Percentiles rank a stretch among this genome's conserved stretches.
Evolutionary conservation across 805 yeast species (phyloP).

Genomic region (Yarrowia deformans): DNA sequence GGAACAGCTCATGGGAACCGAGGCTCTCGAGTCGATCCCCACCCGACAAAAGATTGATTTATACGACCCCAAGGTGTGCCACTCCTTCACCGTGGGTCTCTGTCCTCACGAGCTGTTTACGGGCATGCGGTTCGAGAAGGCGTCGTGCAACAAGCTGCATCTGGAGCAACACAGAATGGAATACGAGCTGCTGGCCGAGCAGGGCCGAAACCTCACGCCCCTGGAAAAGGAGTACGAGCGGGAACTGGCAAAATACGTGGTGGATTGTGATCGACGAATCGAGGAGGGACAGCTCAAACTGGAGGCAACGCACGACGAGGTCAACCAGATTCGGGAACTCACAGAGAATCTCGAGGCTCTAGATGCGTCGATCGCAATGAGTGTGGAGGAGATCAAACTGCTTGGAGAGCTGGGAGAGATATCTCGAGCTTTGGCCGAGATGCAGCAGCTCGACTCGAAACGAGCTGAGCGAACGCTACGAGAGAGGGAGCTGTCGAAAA

Average conservation of each 20-base stretch:
- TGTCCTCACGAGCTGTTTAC: constrained; percentile 86
- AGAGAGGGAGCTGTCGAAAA: constrained; percentile 62
- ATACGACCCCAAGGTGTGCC: constrained; percentile 71
- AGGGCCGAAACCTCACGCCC: constrained; percentile 55
- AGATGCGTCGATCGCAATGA: constrained; percentile 69
- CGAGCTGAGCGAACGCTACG: constrained; percentile 58
- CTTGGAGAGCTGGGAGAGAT: constrained; percentile 60
- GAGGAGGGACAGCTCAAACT: constrained; percentile 67
- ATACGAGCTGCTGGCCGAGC: constrained; percentile 55
- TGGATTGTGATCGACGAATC: constrained; percentile 72
- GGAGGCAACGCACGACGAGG: constrained; percentile 79
- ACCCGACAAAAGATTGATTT: constrained; percentile 54
- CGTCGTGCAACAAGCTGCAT: constrained; percentile 79
- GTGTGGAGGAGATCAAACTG: constrained; percentile 68
- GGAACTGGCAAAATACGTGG: constrained; percentile 62
- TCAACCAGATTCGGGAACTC: constrained; percentile 53
- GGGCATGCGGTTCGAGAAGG: constrained; percentile 83
- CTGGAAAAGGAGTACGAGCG: constrained; percentile 57
- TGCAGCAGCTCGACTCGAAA: constrained; percentile 56
- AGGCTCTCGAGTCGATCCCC: constrained; percentile 46
- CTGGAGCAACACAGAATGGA: constrained; percentile 74
- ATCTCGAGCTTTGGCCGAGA: constrained; percentile 55
- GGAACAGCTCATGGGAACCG: constrained; percentile 80
- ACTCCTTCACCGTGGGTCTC: constrained; percentile 79
- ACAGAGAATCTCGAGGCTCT: constrained; percentile 50